Base-by-base conservation (phyloP, 2,329 filamentous ascomycete species). In the Capronia epimyces region DNA sequence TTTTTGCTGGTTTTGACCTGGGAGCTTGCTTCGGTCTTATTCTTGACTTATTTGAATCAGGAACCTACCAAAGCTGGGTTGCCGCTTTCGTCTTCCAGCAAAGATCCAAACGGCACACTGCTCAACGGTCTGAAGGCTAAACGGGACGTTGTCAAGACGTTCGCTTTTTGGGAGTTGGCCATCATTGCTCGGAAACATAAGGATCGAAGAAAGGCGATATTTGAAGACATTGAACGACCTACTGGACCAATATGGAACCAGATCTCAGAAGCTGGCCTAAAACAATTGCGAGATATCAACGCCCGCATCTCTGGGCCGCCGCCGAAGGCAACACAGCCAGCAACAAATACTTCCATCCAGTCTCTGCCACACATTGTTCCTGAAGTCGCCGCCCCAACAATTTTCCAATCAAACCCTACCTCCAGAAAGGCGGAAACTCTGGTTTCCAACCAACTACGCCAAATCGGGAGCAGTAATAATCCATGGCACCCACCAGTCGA, bases 131-230 rank as follows among this genome's bases (percentile, higher is more conserved):
- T 97, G 40, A 90, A 84, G 65, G 84, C 84, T 58, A 93, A 89
- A 70, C 93, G 91, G 67, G 76, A 87, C 7, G 75, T 87, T 8
- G 82, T 87, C 53, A 83, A 81, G 78, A 79, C 82, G 0, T 95
- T 94, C 66, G 90, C 91, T 13, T 86, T 95, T 68, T 95, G 90
- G 90, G 91, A 97, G 65, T 74, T 96, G 22, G 81, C 82, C 24
- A 77, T 87, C 49, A 95, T 96, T 60, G 83, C 87, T 31, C 79
- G 85, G 50, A 78, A 81, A 47, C 90, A 86, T 56, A 77, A 83
- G 13, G 77, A 81, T n/a, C 82, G 89, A 27, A 81, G 91, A 46
- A 87, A 85, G 66, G 80, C 82, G 16, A 88, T 97, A 49, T 96
- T 87, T 68, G 81, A 83, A 51, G 91, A 97, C 60, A 87, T 95